Base-by-base conservation (phyloP, 2,329 filamentous ascomycete species). In the Colletotrichum endophyticum region DNA sequence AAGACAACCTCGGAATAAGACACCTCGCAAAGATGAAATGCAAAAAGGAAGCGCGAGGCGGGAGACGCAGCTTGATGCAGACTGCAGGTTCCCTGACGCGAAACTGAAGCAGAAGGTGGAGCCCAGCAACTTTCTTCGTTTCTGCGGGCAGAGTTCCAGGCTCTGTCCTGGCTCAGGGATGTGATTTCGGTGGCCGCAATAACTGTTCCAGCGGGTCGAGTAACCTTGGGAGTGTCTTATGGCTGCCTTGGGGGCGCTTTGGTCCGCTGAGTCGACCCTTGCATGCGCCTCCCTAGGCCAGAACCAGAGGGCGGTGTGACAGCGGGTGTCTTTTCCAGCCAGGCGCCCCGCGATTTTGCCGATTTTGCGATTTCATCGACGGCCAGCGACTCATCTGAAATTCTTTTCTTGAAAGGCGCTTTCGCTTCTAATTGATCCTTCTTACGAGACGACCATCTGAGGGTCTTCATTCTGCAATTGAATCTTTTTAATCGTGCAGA, bases 331-430 rank as follows among this genome's bases (percentile, higher is more conserved):
- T 64, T 34, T 61, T 32, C 30, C 22, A 27, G 59, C 64, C 66
- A 70, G 13, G 19, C 59, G 74, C 71, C 70, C 74, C 66, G 34
- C 74, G 44, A 56, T 76, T 76, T 66, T 74, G 70, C 70, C 74
- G 59, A 74, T 64, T 59, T 49, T 59, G 57, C 66, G 59, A 70
- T 73, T 69, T 56, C 36, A 69, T 27, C 49, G 34, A 49, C 16
- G 39, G 61, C 28, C 12, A 25, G 30, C 56, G 63, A 44, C 63
- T 49, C 66, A 68, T 32, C 64, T 16, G 7, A 28, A 34, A 30
- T 39, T 39, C 36, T 57, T 70, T 56, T 25, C 32, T 30, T 62
- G 62, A 64, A 34, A 49, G 39, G n/a, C 39, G 34, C 34, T 25
- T 12, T 25, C 32, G 70, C 13, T 44, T 19, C 28, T 68, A 5